Evolutionary conservation across 2,329 filamentous ascomycete genomes (phyloP), one percentile per base, ranked within the genome.

Genomic region (Cladophialophora psammophila): DNA sequence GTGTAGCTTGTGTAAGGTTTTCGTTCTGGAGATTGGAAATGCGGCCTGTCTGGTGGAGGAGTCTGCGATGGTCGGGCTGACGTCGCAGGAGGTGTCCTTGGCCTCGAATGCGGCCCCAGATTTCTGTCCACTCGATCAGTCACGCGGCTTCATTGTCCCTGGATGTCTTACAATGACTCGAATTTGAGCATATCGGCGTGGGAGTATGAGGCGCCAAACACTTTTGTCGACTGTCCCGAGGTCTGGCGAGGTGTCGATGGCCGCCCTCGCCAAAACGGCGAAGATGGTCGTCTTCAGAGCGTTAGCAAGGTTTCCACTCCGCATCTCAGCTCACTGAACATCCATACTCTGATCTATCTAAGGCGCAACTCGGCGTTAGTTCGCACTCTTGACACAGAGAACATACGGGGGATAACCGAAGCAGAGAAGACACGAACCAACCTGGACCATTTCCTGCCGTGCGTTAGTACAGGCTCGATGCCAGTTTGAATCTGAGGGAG

Each of bases 381-480:
- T 20, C 13, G 48, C 20, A 13, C 20, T 38, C 31, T 18, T 38
- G 12, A 40, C n/a, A 2, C 45, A 26, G 18, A 42, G n/a, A 26
- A 55, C 36, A 45, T 18, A 32, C 5, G 63, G 18, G 45, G 55
- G 42, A 18, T 31, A 38, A n/a, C 62, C 12, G 26, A 13, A 45
- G 64, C 65, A 67, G 65, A 67, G 71, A 76, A 76, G 73, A 75
- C 75, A 91, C 89, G 86, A 90, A 98, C 95, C 94, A 85, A 99
- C 94, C 91, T 99, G 94, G 74, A 97, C 92, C 95, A 99, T 99
- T 86, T 99, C 95, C 93, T 98, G 84, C 6, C 56, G 31, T 64
- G 20, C 7, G 50, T 68, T 53, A 70, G 62, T 60, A 58, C 15
- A 13, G 42, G 32, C 18, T 52, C 40, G 34, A 63, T 26, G 50